Evolutionary conservation across 768 basidiomycete genomes (phyloP).

Genomic region (Rhizopogon salebrosus): DNA sequence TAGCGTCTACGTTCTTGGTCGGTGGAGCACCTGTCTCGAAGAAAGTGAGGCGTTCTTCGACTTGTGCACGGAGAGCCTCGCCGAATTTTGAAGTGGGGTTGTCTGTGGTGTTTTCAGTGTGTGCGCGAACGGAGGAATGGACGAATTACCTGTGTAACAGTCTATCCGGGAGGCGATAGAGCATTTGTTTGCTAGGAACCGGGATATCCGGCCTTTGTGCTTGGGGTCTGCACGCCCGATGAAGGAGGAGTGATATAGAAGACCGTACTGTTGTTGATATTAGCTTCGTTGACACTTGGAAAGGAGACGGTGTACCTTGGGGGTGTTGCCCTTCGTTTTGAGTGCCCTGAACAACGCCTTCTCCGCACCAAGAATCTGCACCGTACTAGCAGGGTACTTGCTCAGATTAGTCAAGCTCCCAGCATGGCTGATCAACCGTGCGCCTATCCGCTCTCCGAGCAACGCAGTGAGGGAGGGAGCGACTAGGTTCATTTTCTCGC

Average conservation of each 20-base stretch:
- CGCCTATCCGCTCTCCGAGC: slow-evolving; percentile 89
- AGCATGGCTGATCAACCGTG: slow-evolving; percentile 90
- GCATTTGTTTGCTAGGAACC: slow-evolving; percentile 99
- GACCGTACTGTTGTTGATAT: slow-evolving; percentile 67
- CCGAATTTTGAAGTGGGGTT: slow-evolving; percentile 90
- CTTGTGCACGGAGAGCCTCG: slow-evolving; percentile 88
- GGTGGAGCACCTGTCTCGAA: slow-evolving; percentile 91
- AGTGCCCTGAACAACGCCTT: slow-evolving; percentile 96
- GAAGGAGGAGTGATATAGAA: slow-evolving; percentile 96
- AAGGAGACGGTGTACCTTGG: slow-evolving; percentile 54
- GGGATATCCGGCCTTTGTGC: slow-evolving; percentile 95
- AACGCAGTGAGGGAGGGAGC: slow-evolving; percentile 90
- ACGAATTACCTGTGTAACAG: slow-evolving; percentile 70
- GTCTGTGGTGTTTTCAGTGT: slow-evolving; percentile 35
- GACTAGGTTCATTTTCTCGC: slow-evolving; percentile 97
- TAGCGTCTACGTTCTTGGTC: slow-evolving; percentile 88
- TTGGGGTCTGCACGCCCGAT: slow-evolving; percentile 93
- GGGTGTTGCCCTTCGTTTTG: slow-evolving; percentile 98
- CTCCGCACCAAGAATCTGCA: slow-evolving; percentile 97
- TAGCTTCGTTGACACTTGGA: not conserved
- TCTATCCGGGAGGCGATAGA: slow-evolving; percentile 97
- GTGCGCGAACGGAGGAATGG: not conserved
- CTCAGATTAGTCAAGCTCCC: slow-evolving; percentile 94
- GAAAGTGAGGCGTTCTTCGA: slow-evolving; percentile 91
- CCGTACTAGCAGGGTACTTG: slow-evolving; percentile 98